Base-by-base conservation (phyloP, 2,329 filamentous ascomycete genomes). In the Salinomyces thailandicus region DNA sequence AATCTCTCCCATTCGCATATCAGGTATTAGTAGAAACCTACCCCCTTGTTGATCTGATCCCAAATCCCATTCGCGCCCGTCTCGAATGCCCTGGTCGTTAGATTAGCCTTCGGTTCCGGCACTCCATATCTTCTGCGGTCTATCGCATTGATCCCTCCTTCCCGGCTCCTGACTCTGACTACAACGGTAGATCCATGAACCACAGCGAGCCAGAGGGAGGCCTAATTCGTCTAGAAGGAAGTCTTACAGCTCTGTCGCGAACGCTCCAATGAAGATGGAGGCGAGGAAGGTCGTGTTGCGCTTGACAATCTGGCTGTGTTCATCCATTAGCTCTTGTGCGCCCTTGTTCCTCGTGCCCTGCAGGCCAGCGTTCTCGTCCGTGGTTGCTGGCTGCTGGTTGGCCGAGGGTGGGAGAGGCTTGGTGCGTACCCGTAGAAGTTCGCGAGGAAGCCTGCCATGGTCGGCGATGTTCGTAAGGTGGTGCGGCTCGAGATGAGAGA, bases 31-130 rank as follows among this genome's bases (percentile, higher is more conserved):
- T 22, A 1, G 18, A 16, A 22, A 79, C 84, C 59, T 85, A 95
- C 89, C 57, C 91, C 91, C 57, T 73, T 75, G 78, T 98, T 98
- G 62, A 87, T 66, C 61, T 66, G 73, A 64, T 98, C 85, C 91
- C 91, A 98, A 62, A 95, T 58, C 62, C 72, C 80, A 67, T 93
- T 82, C 64, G 89, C 82, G 55, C 68, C 66, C 41, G 75, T 75
- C 67, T 96, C 86, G 65, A 85, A 96, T 55, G 72, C 75, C 62
- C 91, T 96, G 57, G 57, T 31, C 35, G 31, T 50, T 39, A 51
- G 46, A 26, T 26, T 26, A 26, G 22, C n/a, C n/a, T n/a, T n/a
- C n/a, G n/a, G n/a, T n/a, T n/a, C n/a, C n/a, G n/a, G n/a, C n/a
- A n/a, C n/a, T 26, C 22, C 22, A 7, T 26, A 26, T 33, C 9